Evolutionary conservation across 129 eudicot genomes (phyloP).

Genomic region (Erigeron canadensis): DNA sequence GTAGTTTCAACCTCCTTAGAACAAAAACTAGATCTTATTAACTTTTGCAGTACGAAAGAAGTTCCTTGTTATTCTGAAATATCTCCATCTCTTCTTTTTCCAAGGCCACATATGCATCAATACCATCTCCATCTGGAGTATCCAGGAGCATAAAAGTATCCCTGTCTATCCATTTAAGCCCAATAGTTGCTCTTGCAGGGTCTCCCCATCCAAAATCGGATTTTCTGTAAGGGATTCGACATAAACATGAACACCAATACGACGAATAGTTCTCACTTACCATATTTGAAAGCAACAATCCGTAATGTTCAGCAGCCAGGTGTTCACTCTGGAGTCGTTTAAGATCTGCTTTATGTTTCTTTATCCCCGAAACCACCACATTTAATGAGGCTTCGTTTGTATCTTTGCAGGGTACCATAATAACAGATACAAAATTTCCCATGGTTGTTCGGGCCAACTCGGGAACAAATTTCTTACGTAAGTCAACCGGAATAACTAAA

Average conservation of each 20-base stretch:
- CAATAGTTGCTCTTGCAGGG: neutral
- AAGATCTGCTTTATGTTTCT: neutral
- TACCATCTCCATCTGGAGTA: neutral
- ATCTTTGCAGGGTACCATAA: neutral
- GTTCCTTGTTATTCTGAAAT: neutral
- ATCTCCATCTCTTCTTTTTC: constrained; percentile 1
- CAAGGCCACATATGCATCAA: neutral
- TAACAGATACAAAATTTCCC: neutral
- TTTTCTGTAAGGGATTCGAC: neutral
- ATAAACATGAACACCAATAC: neutral
- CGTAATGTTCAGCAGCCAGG: neutral
- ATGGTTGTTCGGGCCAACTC: neutral
- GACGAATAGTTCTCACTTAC: neutral
- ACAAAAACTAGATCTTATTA: no score
- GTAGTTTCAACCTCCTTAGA: no score
- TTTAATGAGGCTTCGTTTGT: neutral
- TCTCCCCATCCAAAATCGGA: constrained; percentile 1
- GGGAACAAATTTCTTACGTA: neutral
- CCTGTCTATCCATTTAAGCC: neutral
- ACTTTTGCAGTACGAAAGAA: neutral
- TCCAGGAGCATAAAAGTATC: neutral
- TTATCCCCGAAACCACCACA: neutral
- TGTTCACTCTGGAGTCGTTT: neutral
- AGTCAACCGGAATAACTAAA: neutral
- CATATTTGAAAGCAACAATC: neutral